Base-by-base conservation (phyloP, 345 rosid genomes). In the Heritiera littoralis region DNA sequence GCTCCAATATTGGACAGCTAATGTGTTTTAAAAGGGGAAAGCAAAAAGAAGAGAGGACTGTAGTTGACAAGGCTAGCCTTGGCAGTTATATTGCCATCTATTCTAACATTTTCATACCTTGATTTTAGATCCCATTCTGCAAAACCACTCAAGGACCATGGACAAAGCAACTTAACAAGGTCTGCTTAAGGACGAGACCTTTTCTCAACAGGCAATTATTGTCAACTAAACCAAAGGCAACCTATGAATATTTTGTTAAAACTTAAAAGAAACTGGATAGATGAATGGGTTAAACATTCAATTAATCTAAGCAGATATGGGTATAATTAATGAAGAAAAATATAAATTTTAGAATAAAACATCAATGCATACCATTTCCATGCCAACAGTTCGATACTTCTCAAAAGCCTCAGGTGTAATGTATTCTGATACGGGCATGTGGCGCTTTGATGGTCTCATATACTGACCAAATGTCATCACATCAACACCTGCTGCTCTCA, bases 391-490 rank as follows among this genome's bases (percentile, higher is more conserved):
- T 75, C 84, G 91, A 79, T 97, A 97, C 80, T 88, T 92, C 77
- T 93, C 95, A 76, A 97, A 96, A 72, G 99, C 99, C 73, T 92
- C 93, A 12, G 99, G 98, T 0, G 98, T 92, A 71, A 94, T 91
- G 82, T 94, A 97, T 81, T 94, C 99, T 79, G 95, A 90, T 13
- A 94, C 98, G 0, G 95, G 97, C 99, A 94, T 97, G 77, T 94
- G 99, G 46, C 97, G 95, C 84, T 92, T 97, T 23, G 99, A 94
- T 0, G 98, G 99, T 85, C 99, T 89, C 99, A 97, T 97, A 72
- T 96, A 97, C 65, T 97, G 99, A 40, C 99, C 99, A 74, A 97
- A 94, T 3, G 99, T 97, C 89, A 97, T 97, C n/a, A 97, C 99
- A 72, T 97, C 98, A 76, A 94, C 93, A 78, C 97, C 98, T n/a